phyloP scores from a whole-genome alignment of 768 basidiomycete genomes.

The Russula sp. region DNA sequence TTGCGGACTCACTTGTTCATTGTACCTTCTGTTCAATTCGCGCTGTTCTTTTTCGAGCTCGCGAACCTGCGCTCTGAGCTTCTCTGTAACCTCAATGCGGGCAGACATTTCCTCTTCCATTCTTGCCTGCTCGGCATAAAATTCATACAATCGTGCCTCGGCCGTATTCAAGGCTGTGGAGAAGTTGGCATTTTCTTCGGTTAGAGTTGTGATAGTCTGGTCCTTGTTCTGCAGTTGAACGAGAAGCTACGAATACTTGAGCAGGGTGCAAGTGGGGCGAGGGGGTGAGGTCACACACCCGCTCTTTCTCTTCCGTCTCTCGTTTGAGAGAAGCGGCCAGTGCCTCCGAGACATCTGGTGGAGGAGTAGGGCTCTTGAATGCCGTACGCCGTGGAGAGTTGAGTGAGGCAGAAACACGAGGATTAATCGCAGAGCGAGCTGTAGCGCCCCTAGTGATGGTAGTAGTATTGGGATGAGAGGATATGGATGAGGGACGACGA shows the following conservation, averaged over 20 bases:
- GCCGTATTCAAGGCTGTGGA: constrained; percentile 57
- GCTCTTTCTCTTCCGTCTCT: constrained; percentile 77
- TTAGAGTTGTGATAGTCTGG: constrained; percentile 51
- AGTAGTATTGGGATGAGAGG: constrained; percentile 30
- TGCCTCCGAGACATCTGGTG: constrained; percentile 46
- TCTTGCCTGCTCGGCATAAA: constrained; percentile 75
- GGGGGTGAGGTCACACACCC: constrained; percentile 37
- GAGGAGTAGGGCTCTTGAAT: constrained; percentile 35
- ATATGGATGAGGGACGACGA: constrained; percentile 38
- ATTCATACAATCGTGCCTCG: constrained; percentile 67
- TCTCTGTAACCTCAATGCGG: constrained; percentile 76
- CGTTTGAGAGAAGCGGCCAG: constrained; percentile 59
- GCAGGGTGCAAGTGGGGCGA: constrained; percentile 8
- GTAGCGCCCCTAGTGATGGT: constrained; percentile 48
- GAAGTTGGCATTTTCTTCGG: constrained; percentile 57
- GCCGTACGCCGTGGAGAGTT: constrained; percentile 45
- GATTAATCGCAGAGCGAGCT: constrained; percentile 56
- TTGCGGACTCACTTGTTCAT: constrained; percentile 61
- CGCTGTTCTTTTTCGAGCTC: constrained; percentile 87
- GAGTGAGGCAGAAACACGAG: constrained; percentile 48
- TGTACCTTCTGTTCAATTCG: constrained; percentile 74
- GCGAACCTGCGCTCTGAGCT: constrained; percentile 70
- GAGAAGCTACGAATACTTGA: constrained; percentile 46
- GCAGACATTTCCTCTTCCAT: constrained; percentile 77
- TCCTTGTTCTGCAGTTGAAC: constrained; percentile 76